Percentiles rank a stretch among this genome's conserved stretches.
Conservation (phyloP, 805 yeast genomes). For the Middelhovenomyces tepae region DNA sequence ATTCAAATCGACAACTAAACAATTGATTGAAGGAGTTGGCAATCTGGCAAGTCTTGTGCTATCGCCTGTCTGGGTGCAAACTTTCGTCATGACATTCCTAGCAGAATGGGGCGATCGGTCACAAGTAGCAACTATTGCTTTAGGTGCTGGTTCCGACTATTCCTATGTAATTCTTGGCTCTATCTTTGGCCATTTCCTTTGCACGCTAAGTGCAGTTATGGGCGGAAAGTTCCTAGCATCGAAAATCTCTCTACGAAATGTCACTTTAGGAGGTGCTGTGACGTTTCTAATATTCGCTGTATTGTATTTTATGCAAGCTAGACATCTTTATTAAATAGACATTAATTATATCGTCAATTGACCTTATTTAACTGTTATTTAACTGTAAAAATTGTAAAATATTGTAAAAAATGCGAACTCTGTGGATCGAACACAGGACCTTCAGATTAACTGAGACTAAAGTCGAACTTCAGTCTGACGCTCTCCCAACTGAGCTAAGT, state of each 20-base stretch:
- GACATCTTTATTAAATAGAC: too few relatives aligned
- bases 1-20: slow-evolving; percentile 14
- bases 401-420: slow-evolving; percentile 32
- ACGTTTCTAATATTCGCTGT: slow-evolving; percentile 81
- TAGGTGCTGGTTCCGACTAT: slow-evolving; percentile 95
- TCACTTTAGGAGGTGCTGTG: slow-evolving; percentile 82
- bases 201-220: slow-evolving; percentile 83
- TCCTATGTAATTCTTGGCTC: slow-evolving; percentile 87
- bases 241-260: slow-evolving; percentile 81
- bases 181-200: slow-evolving; percentile 76
- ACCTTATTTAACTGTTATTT: too few relatives aligned
- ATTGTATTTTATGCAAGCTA: slow-evolving; percentile 70
- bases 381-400: too few relatives aligned
- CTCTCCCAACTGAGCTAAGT: slow-evolving; percentile 6
- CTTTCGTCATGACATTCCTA: slow-evolving; percentile 87
- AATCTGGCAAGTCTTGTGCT: slow-evolving; percentile 55
- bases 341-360: too few relatives aligned
- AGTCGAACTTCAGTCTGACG: slow-evolving; percentile 6
- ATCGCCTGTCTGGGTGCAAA: slow-evolving; percentile 90
- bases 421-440: slow-evolving; percentile 89
- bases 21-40: slow-evolving; percentile 32
- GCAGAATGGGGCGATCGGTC: slow-evolving; percentile 99
- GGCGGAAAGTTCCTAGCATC: slow-evolving; percentile 91
- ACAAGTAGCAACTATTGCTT: slow-evolving; percentile 94
- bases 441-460: slow-evolving; percentile 51